Conservation (phyloP, 768 basidiomycete species). For the Ramaria sp. region DNA sequence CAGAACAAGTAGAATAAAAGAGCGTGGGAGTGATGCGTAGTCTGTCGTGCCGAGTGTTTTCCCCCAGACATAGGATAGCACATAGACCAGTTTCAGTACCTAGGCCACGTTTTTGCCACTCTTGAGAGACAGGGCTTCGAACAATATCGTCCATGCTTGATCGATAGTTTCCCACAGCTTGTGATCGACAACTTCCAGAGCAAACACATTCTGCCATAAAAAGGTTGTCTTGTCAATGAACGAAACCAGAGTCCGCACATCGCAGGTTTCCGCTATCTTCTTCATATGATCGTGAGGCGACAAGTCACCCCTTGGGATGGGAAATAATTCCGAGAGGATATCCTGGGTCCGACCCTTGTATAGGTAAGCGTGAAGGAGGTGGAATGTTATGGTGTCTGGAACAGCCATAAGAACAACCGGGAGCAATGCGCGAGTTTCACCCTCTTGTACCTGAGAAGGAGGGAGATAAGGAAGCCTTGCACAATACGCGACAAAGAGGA, state of each 20-base stretch:
- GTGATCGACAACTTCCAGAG: constrained; percentile 38
- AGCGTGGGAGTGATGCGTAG: no score
- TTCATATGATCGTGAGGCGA: background rate
- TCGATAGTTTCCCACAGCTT: constrained; percentile 37
- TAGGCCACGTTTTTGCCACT: background rate
- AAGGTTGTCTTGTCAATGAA: constrained; percentile 25
- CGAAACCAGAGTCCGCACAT: background rate
- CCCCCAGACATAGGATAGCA: no score
- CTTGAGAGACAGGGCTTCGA: constrained; percentile 26
- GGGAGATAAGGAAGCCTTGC: constrained; percentile 45
- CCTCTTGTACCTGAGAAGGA: constrained; percentile 11
- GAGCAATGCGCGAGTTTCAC: constrained; percentile 22
- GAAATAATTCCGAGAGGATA: constrained; percentile 54
- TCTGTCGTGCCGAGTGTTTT: no score
- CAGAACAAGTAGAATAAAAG: no score
- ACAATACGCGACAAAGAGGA: no score
- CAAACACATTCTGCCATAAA: constrained; percentile 40
- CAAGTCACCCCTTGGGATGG: constrained; percentile 21
- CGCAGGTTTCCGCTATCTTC: background rate
- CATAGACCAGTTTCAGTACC: no score
- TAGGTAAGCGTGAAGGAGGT: constrained; percentile 52
- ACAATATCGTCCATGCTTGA: constrained; percentile 37
- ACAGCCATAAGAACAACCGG: constrained; percentile 63
- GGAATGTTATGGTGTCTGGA: constrained; percentile 60
- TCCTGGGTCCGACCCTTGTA: constrained; percentile 50